Evolutionary conservation across 2,329 filamentous ascomycete genomes (phyloP).

Genomic region (Pseudogymnoascus sp.): DNA sequence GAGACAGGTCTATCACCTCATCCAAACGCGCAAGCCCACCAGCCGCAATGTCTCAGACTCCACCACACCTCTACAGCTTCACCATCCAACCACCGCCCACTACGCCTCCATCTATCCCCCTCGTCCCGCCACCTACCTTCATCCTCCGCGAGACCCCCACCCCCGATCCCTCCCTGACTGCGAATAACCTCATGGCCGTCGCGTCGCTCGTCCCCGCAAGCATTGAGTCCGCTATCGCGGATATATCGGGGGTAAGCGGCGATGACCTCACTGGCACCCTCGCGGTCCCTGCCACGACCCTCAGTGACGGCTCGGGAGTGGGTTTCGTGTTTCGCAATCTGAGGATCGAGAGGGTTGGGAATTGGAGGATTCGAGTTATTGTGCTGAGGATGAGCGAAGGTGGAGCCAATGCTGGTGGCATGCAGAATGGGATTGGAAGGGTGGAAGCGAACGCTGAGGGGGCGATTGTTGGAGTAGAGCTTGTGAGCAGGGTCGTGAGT

Average conservation of each 20-base stretch:
- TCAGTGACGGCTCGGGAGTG: background rate
- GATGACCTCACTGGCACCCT: slow-evolving; percentile 4
- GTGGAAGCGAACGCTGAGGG: background rate
- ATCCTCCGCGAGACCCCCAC: background rate
- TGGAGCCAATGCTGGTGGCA: background rate
- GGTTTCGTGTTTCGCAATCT: slow-evolving; percentile 7
- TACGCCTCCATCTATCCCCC: background rate
- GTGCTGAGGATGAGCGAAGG: slow-evolving; percentile 4
- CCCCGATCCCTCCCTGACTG: background rate
- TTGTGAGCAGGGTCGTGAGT: background rate
- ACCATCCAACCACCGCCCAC: slow-evolving; percentile 2
- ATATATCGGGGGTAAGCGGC: background rate
- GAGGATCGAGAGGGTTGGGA: background rate
- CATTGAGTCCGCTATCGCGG: background rate
- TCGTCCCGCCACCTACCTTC: slow-evolving; percentile 1
- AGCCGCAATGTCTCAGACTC: background rate
- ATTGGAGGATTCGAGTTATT: background rate
- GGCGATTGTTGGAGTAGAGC: slow-evolving; percentile 1
- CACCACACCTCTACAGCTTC: background rate
- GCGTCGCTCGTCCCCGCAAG: background rate
- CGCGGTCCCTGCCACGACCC: background rate
- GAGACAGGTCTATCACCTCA: background rate
- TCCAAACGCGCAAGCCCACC: background rate
- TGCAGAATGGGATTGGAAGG: slow-evolving; percentile 4
- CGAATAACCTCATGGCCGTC: background rate